Percentiles rank a stretch among this genome's conserved stretches.
phyloP scores from a whole-genome alignment of 164 flowering plant genomes.

The Vitis labrusca region DNA sequence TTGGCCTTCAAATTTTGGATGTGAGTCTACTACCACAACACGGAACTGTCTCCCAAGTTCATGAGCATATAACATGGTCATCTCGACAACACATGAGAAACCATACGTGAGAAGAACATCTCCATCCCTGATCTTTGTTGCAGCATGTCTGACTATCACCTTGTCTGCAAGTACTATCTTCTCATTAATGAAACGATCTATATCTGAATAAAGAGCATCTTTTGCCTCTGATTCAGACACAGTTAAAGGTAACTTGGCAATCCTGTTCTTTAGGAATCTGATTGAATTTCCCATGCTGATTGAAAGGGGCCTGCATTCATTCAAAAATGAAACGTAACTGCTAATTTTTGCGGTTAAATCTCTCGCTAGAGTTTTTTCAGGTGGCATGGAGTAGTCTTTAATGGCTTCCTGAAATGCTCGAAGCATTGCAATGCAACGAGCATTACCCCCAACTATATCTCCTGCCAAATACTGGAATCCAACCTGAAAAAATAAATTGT shows the following conservation, averaged over 20 bases:
- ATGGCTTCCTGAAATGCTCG: slow-evolving; percentile 78
- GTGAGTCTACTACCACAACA: slow-evolving; percentile 87
- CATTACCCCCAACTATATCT: slow-evolving; percentile 82
- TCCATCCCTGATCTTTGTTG: slow-evolving; percentile 84
- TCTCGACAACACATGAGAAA: slow-evolving; percentile 75
- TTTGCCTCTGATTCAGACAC: slow-evolving; percentile 85
- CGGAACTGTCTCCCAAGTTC: slow-evolving; percentile 84
- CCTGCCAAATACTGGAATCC: slow-evolving; percentile 77
- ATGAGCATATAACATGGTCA: slow-evolving; percentile 78
- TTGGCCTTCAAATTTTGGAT: slow-evolving; percentile 89
- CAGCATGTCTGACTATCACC: slow-evolving; percentile 85
- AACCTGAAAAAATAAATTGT: slow-evolving; percentile 47
- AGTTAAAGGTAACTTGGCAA: slow-evolving; percentile 61
- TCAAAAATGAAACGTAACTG: slow-evolving; percentile 75
- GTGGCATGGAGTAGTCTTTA: slow-evolving; percentile 72
- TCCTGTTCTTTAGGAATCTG: slow-evolving; percentile 66
- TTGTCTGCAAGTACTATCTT: slow-evolving; percentile 84
- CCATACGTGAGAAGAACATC: slow-evolving; percentile 93
- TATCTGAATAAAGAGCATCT: slow-evolving; percentile 59
- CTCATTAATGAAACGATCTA: slow-evolving; percentile 74
- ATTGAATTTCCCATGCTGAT: slow-evolving; percentile 97
- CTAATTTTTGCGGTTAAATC: slow-evolving; percentile 82
- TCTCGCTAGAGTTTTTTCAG: slow-evolving; percentile 65
- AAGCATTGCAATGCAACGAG: slow-evolving; percentile 95
- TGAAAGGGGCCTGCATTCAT: slow-evolving; percentile 84